Evolutionary conservation across 2,329 filamentous ascomycete genomes (phyloP).

Genomic region (Fusarium pseudograminearum): DNA sequence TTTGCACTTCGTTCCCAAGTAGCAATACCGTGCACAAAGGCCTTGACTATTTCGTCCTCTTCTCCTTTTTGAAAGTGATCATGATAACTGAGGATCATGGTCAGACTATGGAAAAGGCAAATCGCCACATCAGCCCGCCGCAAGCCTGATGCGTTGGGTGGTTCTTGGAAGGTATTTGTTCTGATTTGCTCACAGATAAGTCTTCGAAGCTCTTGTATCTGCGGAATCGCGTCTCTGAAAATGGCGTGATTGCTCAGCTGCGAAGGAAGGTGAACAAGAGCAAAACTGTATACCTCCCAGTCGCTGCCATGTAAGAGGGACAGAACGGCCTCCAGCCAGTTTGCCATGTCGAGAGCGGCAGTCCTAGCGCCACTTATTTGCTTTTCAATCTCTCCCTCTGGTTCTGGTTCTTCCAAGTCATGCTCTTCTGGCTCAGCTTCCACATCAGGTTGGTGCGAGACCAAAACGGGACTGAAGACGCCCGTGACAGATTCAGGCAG

Average conservation of each 20-base stretch:
- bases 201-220: constrained; percentile 80
- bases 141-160: constrained; percentile 80
- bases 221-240: constrained; percentile 78
- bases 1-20: constrained; percentile 89
- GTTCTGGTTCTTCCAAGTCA: constrained; percentile 33
- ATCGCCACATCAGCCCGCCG: constrained; percentile 90
- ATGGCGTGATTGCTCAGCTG: constrained; percentile 92
- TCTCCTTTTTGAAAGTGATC: constrained; percentile 84
- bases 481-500: constrained; percentile 62
- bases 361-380: constrained; percentile 50
- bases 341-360: constrained; percentile 68
- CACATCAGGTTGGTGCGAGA: constrained; percentile 53
- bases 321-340: constrained; percentile 83
- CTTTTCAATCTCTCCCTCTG: constrained; percentile 15
- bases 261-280: constrained; percentile 85
- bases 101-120: constrained; percentile 87
- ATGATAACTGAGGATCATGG: constrained; percentile 91
- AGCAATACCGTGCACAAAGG: constrained; percentile 87
- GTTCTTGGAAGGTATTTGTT: constrained; percentile 81
- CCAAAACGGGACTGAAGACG: constrained; percentile 64
- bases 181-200: constrained; percentile 87
- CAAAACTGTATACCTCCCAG: constrained; percentile 94
- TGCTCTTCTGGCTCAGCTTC: background rate
- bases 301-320: constrained; percentile 80
- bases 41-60: constrained; percentile 88